A percentile compares a stretch with the other conserved stretches of the same genome.
Conservation (phyloP, 495 filamentous ascomycete species). For the Penicillium paradoxum region DNA sequence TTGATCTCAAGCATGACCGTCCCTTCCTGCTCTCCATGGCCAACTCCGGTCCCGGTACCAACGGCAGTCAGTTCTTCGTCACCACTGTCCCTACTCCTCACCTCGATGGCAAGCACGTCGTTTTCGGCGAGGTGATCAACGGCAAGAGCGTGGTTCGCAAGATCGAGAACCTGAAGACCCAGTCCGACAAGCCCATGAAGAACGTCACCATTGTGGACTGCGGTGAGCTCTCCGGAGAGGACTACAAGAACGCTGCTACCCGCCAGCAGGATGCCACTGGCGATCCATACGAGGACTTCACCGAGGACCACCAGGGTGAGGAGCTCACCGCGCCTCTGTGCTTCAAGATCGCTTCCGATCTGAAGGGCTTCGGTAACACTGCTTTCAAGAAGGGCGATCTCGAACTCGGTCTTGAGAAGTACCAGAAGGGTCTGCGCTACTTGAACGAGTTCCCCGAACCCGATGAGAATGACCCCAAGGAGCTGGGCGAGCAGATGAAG, state of each 20-base stretch:
- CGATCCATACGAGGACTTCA: constrained; percentile 94
- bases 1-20: constrained; percentile 85
- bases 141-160: constrained; percentile 89
- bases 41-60: constrained; percentile 90
- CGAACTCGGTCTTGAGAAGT: constrained; percentile 77
- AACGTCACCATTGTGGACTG: constrained; percentile 79
- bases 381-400: constrained; percentile 80
- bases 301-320: constrained; percentile 73
- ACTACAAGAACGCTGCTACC: constrained; percentile 55
- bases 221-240: constrained; percentile 72
- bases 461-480: constrained; percentile 59
- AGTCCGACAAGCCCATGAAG: constrained; percentile 71
- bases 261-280: constrained; percentile 73
- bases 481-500: constrained; percentile 61
- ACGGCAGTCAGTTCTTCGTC: constrained; percentile 97
- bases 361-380: constrained; percentile 88
- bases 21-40: constrained; percentile 97
- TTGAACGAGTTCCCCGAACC: constrained; percentile 80
- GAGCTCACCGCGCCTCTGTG: constrained; percentile 49
- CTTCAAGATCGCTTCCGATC: constrained; percentile 70
- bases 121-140: constrained; percentile 59
- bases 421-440: constrained; percentile 95
- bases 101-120: constrained; percentile 88
- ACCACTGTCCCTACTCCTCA: constrained; percentile 92
- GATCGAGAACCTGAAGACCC: constrained; percentile 81